Evolutionary conservation across 331 rosid genomes (phyloP), one percentile per base, ranked within the genome.

Genomic region (Acacia pycnantha): DNA sequence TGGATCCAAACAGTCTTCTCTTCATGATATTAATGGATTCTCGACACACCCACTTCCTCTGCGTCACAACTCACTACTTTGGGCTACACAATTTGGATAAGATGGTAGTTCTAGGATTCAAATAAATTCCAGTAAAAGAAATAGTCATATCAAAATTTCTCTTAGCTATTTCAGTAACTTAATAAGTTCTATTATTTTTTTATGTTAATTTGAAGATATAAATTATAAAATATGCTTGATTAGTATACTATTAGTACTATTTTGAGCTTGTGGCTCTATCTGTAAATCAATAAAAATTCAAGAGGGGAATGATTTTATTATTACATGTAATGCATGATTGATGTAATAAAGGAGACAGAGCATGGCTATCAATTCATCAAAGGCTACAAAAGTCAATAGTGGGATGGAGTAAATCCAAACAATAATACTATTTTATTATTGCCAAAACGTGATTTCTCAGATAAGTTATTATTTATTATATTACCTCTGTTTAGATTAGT

Each of bases 401-500:
- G 80, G 24, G 67, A 41, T 67, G 81, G 54, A 56, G 58, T 44
- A 79, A 54, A 69, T 84, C 77, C 69, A 24, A 74, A 74, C 16
- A 79, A 74, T 68, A 74, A 59, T 59, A 51, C 51, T 47, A 3
- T 1, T 47, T 21, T 10, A 59, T 22, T 22, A 15, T 2, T 31
- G n/a, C 58, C 11, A 5, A 35, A 26, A 58, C 4, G 7, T 16
- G 46, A 44, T 77, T 48, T 16, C 9, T 18, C 13, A 72, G 10
- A 69, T 43, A 1, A 21, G 10, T 2, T 24, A 4, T 7, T 44
- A 5, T 27, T 72, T 24, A 31, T 74, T 21, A 51, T 74, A 51
- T 74, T 51, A 66, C 31, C 58, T 29, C 3, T 2, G 2, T 29
- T 33, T 33, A 0, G 37, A 33, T 33, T 33, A 33, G 0, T 0